phyloP scores from a whole-genome alignment of 208 protist genomes.

The Wallacemonas rigidus region DNA sequence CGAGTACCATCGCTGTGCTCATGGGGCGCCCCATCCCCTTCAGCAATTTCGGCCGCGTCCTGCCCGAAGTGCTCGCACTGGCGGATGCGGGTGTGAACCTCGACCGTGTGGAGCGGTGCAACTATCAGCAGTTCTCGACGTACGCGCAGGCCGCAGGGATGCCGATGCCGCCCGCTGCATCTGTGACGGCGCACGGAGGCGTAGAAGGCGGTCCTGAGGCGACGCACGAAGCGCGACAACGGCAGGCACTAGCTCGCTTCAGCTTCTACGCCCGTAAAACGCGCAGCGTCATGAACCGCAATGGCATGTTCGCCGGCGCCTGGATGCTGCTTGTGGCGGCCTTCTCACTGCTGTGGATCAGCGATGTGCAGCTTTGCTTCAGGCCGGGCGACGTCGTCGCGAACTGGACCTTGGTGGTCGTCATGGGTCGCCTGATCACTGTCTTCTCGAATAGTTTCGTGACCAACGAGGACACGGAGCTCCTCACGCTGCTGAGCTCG shows the following conservation, averaged over 20 bases:
- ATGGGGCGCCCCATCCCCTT: constrained; percentile 95
- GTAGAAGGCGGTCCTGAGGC: background rate
- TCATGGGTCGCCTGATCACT: constrained; percentile 47
- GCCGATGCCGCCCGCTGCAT: constrained; percentile 21
- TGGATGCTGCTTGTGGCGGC: constrained; percentile 40
- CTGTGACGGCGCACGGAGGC: constrained; percentile 1
- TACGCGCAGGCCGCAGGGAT: constrained; percentile 43
- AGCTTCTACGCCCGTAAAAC: constrained; percentile 51
- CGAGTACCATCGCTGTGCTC: constrained; percentile 90
- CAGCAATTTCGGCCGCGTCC: constrained; percentile 92
- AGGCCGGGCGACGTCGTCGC: constrained; percentile 11
- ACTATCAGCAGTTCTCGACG: constrained; percentile 44
- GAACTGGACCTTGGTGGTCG: constrained; percentile 33
- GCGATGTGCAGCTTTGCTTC: constrained; percentile 25
- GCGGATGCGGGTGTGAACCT: constrained; percentile 45
- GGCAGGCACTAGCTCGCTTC: constrained; percentile 44
- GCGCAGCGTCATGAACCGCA: constrained; percentile 46
- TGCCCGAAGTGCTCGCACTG: constrained; percentile 78
- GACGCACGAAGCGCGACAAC: background rate
- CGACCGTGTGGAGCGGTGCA: constrained; percentile 48
- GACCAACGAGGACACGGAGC: constrained; percentile 64
- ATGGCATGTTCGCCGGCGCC: constrained; percentile 53
- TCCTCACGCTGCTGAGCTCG: constrained; percentile 21
- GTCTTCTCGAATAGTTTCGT: constrained; percentile 83
- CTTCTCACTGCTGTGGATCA: constrained; percentile 42